A percentile compares a stretch with the other conserved stretches of the same genome.
Evolutionary conservation across 2,329 filamentous ascomycete genomes (phyloP).

Genomic region (Beauveria brongniartii): DNA sequence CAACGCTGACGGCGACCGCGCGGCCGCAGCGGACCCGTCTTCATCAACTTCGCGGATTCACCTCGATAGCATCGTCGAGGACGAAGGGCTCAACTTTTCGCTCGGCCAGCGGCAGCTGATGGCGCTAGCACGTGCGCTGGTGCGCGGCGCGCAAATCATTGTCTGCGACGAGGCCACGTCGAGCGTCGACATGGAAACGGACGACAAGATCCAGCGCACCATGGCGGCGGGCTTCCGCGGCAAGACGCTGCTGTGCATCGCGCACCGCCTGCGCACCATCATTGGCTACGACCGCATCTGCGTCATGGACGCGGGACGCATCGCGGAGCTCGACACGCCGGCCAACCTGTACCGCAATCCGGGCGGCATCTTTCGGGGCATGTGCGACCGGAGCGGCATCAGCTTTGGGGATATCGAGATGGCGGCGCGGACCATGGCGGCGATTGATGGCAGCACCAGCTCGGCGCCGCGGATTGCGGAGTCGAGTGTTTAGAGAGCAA

Average conservation of each 20-base stretch:
- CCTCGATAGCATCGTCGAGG: constrained; percentile 79
- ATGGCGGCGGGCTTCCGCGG: constrained; percentile 80
- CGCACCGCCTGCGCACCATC: constrained; percentile 85
- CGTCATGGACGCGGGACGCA: constrained; percentile 85
- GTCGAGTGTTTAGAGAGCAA: neutral
- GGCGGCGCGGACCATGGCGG: constrained; percentile 25
- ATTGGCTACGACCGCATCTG: constrained; percentile 92
- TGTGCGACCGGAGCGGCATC: constrained; percentile 86
- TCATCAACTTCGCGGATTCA: constrained; percentile 52
- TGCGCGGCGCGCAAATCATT: constrained; percentile 82
- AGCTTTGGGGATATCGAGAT: constrained; percentile 43
- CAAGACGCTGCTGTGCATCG: constrained; percentile 85
- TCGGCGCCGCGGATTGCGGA: neutral
- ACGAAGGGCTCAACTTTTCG: constrained; percentile 93
- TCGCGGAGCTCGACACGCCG: constrained; percentile 80
- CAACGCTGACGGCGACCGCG: constrained; percentile 30
- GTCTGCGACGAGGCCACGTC: constrained; percentile 95
- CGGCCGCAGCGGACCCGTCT: too few species aligned
- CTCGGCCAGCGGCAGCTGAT: constrained; percentile 92
- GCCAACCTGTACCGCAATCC: constrained; percentile 58
- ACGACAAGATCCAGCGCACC: constrained; percentile 87
- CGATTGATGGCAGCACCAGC: constrained; percentile 2
- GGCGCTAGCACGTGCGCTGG: constrained; percentile 84
- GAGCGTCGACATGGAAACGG: constrained; percentile 90
- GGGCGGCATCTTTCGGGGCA: constrained; percentile 74